Evolutionary conservation across 495 filamentous ascomycete species (phyloP), one percentile per base, ranked within the genome.

Genomic region (Barbatosphaeria neglecta): DNA sequence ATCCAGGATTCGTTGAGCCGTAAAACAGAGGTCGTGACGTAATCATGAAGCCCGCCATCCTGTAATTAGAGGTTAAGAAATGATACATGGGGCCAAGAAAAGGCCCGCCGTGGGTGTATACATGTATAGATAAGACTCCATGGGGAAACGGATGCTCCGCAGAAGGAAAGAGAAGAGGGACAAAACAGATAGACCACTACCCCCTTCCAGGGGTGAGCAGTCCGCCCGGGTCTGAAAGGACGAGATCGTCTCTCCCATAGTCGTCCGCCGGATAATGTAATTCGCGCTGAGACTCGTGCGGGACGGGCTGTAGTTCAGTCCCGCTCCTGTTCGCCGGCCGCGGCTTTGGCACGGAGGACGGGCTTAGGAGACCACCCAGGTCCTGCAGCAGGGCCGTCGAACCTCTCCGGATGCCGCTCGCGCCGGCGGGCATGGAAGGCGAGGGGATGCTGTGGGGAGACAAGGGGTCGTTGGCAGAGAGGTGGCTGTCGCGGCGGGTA

Each of bases 311-410:
- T 23, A 64, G 56, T 40, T 64, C 62, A 17, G 62, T 55, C 10
- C 57, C 54, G 16, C 45, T 59, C 39, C 50, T 49, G 37, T 52
- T 61, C 22, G 53, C 45, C 20, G 44, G 50, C 3, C 56, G 39
- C 2, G 54, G 51, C 16, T 43, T 62, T 13, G 55, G 37, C 9
- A 11, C 31, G 13, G 50, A 55, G 6, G 56, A 50, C 22, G 60
- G 67, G 19, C 31, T 62, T 46, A 77, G 52, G 11, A 78, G 61
- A 19, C 75, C 76, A 11, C 80, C 73, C 1, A 83, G 49, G 50
- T 83, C 81, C 47, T 82, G 75, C 2, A 83, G 58, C 27, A 77
- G 60, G 1, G 76, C 67, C 17, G 71, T 66, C 31, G 72, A 77
- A 4, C 75, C 73, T 16, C 65, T 52, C 17, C 68, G 62, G 8